Evolutionary conservation across 352 stramenopile species (phyloP).

Genomic region (Pythium guiyangense): DNA sequence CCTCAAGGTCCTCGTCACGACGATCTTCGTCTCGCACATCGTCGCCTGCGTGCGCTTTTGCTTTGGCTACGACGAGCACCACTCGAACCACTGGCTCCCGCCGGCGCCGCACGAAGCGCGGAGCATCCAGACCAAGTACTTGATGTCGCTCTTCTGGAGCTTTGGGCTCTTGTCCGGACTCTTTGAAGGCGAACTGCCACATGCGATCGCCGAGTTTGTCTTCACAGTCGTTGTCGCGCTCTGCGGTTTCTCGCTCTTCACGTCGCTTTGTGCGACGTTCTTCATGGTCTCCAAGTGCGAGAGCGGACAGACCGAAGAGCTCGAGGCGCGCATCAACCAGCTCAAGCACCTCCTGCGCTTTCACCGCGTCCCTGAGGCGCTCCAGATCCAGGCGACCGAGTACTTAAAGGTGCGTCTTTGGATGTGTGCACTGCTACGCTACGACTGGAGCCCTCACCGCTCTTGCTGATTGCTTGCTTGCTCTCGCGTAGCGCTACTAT

Average conservation of each 20-base stretch:
- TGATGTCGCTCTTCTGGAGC: constrained; percentile 41
- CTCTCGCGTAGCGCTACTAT: constrained; percentile 43
- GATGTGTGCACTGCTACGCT: no score
- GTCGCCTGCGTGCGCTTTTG: constrained; percentile 40
- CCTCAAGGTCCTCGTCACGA: constrained; percentile 37
- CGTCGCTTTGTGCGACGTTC: constrained; percentile 56
- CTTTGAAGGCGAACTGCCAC: constrained; percentile 43
- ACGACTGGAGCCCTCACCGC: no score
- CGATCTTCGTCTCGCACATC: constrained; percentile 37
- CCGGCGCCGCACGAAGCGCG: constrained; percentile 7
- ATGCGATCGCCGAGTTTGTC: constrained; percentile 26
- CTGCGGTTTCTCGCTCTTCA: constrained; percentile 50
- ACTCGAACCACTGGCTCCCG: constrained; percentile 20
- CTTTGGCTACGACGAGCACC: constrained; percentile 22
- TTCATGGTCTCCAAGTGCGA: constrained; percentile 76
- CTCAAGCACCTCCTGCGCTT: constrained; percentile 62
- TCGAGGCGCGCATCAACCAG: constrained; percentile 59
- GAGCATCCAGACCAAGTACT: constrained; percentile 22
- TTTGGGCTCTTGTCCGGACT: constrained; percentile 49
- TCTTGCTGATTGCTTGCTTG: background rate
- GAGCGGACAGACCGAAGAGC: constrained; percentile 29
- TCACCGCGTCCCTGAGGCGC: constrained; percentile 43
- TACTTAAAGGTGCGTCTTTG: constrained; percentile 46
- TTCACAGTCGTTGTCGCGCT: constrained; percentile 49
- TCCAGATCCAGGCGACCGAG: constrained; percentile 50